phyloP scores from a whole-genome alignment of 257 asterid species.

The Ligustrum vulgare region DNA sequence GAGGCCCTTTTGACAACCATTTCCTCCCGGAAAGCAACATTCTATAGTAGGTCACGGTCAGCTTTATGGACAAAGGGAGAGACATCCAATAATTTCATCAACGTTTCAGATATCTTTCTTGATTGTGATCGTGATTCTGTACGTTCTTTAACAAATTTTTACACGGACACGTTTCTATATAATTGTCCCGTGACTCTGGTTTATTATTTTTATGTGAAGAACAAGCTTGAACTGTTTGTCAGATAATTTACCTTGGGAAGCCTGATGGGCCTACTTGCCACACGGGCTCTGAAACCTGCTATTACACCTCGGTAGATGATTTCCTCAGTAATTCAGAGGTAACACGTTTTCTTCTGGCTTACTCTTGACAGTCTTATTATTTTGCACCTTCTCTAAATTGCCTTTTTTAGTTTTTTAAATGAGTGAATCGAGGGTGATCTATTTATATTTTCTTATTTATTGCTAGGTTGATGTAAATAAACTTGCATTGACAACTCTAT shows the following conservation, averaged over 20 bases:
- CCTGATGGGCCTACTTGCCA: constrained; percentile 97
- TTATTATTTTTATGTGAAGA: neutral
- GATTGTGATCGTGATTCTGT: constrained; percentile 96
- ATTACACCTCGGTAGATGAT: constrained; percentile 59
- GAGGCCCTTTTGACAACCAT: constrained; percentile 73
- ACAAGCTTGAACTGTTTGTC: constrained; percentile 12
- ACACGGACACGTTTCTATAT: neutral
- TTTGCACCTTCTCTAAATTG: neutral
- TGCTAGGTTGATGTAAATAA: constrained; percentile 48
- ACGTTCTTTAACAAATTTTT: constrained; percentile 23
- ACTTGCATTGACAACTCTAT: constrained; percentile 66
- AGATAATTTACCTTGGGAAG: constrained; percentile 85
- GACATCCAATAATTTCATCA: constrained; percentile 85
- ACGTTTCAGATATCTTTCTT: constrained; percentile 65
- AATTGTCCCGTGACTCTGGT: neutral
- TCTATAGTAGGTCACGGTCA: constrained; percentile 83
- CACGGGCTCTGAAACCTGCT: constrained; percentile 88
- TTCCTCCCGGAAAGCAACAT: constrained; percentile 78
- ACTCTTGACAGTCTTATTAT: neutral
- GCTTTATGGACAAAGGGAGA: constrained; percentile 93
- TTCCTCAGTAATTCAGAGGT: constrained; percentile 46
- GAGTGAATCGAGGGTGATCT: neutral
- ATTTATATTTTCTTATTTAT: neutral
- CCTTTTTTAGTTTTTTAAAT: neutral
- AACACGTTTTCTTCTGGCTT: neutral